Evolutionary conservation across 1,284 basidiomycete species (phyloP).

Genomic region (Cryptococcus maquisensis): DNA sequence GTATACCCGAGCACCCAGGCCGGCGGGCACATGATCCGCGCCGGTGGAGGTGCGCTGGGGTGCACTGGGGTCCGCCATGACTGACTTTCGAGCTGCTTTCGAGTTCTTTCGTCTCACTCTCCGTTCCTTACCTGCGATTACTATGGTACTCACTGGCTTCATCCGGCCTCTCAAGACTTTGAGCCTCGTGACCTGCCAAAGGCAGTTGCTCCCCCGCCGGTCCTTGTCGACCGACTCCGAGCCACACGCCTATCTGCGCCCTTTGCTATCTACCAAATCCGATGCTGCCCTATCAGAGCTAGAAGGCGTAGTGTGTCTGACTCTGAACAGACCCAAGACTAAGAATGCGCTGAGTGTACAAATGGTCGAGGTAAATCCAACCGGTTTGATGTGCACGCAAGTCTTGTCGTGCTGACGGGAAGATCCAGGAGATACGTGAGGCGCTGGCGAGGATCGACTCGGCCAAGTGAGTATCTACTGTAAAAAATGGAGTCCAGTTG

Average conservation of each 20-base stretch:
- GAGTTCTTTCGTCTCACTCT: no score
- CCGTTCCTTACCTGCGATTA: no score
- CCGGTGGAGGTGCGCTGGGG: no score
- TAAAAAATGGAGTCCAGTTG: neutral
- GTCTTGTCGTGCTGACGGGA: neutral
- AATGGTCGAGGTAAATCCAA: slow-evolving; percentile 59
- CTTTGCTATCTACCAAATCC: neutral
- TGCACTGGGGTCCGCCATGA: no score
- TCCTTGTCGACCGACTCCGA: slow-evolving; percentile 7
- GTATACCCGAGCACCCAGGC: no score
- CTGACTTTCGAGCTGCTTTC: no score
- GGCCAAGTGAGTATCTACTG: neutral
- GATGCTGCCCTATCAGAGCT: slow-evolving; percentile 18
- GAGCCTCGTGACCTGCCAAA: neutral
- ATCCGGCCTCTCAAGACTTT: neutral
- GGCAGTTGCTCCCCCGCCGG: neutral
- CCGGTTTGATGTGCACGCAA: neutral
- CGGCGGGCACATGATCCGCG: no score
- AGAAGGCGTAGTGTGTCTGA: slow-evolving; percentile 48
- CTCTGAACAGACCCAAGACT: slow-evolving; percentile 72
- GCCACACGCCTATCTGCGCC: slow-evolving; percentile 12
- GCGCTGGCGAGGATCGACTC: slow-evolving; percentile 60
- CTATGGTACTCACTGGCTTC: neutral
- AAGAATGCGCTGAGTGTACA: slow-evolving; percentile 83
- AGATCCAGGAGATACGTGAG: slow-evolving; percentile 62